These are phyloP conservation scores for Trichosporon sp. DNA, from an alignment of 1,284 basidiomycete genomes.

Conservation along the genomic window DNA sequence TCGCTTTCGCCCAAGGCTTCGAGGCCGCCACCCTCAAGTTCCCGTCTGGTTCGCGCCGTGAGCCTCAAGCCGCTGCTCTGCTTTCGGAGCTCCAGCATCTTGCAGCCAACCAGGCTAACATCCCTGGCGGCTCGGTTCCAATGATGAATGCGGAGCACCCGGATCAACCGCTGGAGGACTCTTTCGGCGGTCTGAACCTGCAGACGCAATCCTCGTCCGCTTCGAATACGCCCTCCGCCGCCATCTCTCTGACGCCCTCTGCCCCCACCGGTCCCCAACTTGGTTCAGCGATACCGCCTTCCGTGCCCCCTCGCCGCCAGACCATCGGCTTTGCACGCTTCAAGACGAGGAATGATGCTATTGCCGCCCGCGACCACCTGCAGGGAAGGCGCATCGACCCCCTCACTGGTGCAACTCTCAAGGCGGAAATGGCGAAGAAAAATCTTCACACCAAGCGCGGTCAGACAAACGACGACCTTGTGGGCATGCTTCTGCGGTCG, in stretches of 20 bases:
- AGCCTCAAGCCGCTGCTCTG: constrained; percentile 26
- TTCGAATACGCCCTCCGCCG: constrained; percentile 44
- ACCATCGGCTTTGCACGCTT: constrained; percentile 99
- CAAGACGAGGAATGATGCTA: constrained; percentile 76
- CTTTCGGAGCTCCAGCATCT: constrained; percentile 41
- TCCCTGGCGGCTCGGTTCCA: not conserved
- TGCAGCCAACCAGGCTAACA: constrained; percentile 30
- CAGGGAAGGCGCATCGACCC: constrained; percentile 89
- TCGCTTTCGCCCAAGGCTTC: constrained; percentile 91
- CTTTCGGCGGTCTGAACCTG: constrained; percentile 38
- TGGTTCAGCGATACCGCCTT: constrained; percentile 23
- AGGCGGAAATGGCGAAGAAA: constrained; percentile 99
- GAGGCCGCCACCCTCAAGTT: constrained; percentile 98
- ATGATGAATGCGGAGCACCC: constrained; percentile 16
- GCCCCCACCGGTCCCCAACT: constrained; percentile 35
- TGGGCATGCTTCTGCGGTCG: constrained; percentile 37
- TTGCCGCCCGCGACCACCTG: constrained; percentile 80
- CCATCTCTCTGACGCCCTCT: constrained; percentile 54
- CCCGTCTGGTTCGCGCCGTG: constrained; percentile 53
- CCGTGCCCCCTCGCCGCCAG: constrained; percentile 58
- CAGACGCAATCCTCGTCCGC: constrained; percentile 37
- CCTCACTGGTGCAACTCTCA: constrained; percentile 89
- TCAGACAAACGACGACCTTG: constrained; percentile 52
- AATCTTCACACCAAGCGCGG: constrained; percentile 92
- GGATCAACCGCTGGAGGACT: constrained; percentile 34